phyloP scores from a whole-genome alignment of 345 rosid genomes.

The Geranium brycei region DNA sequence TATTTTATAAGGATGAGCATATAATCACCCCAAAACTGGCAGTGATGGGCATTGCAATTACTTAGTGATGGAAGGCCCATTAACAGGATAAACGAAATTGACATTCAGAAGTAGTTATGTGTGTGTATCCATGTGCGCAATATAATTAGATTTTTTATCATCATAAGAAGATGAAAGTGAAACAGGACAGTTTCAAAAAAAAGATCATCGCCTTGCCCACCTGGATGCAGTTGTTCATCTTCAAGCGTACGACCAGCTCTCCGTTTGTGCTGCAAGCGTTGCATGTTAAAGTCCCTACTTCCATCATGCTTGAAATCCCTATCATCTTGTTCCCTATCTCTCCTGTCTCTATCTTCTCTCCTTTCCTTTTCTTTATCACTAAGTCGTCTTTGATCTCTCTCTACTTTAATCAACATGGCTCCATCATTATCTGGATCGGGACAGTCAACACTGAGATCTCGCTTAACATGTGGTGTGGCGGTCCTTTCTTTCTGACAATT shows the following conservation, averaged over 20 bases:
- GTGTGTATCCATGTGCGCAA: no score
- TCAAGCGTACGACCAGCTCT: constrained; percentile 18
- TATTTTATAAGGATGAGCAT: not conserved
- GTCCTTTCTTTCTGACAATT: constrained; percentile 59
- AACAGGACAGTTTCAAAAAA: constrained; percentile 28
- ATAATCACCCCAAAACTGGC: not conserved
- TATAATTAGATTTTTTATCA: constrained; percentile 40
- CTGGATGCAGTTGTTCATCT: constrained; percentile 38
- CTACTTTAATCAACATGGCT: constrained; percentile 29
- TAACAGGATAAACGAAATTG: no score
- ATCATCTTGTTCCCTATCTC: constrained; percentile 40
- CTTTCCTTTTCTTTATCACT: constrained; percentile 59
- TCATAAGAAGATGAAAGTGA: constrained; percentile 2
- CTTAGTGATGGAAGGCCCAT: not conserved
- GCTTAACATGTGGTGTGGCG: constrained; percentile 33
- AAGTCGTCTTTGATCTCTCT: constrained; percentile 56
- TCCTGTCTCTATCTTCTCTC: constrained; percentile 60
- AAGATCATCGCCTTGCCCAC: constrained; percentile 46
- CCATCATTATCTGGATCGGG: constrained; percentile 51
- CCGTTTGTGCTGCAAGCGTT: constrained; percentile 37
- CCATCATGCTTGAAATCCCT: constrained; percentile 49
- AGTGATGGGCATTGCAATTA: not conserved
- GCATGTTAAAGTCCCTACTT: constrained; percentile 46
- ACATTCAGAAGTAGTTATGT: no score
- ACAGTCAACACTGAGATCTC: constrained; percentile 43